Percentiles rank a stretch among this genome's conserved stretches.
These are phyloP conservation scores for Apiotrichum brassicae DNA, from an alignment of 1,284 basidiomycete genomes.

Conservation along the genomic window DNA sequence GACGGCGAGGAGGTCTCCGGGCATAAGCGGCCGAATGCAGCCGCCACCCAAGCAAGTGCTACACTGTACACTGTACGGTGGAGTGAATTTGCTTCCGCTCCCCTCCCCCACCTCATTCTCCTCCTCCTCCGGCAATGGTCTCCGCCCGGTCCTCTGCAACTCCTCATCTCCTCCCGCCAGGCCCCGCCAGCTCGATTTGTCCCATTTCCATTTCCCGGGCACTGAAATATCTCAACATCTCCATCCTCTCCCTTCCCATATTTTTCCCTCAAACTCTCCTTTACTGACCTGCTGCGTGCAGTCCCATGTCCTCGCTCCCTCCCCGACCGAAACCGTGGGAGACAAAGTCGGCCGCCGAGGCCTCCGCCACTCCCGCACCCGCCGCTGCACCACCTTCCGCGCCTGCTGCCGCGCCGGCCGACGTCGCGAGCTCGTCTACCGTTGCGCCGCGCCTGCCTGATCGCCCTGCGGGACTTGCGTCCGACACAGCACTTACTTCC, in stretches of 20 bases:
- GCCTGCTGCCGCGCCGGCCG: conserved; percentile 16
- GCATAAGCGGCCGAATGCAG: conserved; percentile 1
- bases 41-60: too few relatives aligned
- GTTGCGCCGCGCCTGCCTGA: conserved; percentile 37
- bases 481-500: conserved; percentile 6
- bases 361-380: conserved; percentile 25
- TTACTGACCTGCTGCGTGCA: conserved; percentile 2
- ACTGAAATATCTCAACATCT: neutral
- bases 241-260: neutral
- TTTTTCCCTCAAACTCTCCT: neutral
- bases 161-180: too few relatives aligned
- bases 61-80: too few relatives aligned
- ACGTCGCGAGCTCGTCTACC: conserved; percentile 19
- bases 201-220: neutral
- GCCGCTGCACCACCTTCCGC: conserved; percentile 16
- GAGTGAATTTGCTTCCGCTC: neutral
- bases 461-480: conserved; percentile 27
- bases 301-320: conserved; percentile 34
- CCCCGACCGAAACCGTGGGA: conserved; percentile 43
- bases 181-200: neutral
- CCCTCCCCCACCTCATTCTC: too few relatives aligned
- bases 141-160: too few relatives aligned
- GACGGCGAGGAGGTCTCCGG: neutral
- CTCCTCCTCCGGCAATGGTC: too few relatives aligned
- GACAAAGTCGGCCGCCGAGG: conserved; percentile 19